Conservation (phyloP, 768 basidiomycete species). For the Tricholoma matsutake region DNA sequence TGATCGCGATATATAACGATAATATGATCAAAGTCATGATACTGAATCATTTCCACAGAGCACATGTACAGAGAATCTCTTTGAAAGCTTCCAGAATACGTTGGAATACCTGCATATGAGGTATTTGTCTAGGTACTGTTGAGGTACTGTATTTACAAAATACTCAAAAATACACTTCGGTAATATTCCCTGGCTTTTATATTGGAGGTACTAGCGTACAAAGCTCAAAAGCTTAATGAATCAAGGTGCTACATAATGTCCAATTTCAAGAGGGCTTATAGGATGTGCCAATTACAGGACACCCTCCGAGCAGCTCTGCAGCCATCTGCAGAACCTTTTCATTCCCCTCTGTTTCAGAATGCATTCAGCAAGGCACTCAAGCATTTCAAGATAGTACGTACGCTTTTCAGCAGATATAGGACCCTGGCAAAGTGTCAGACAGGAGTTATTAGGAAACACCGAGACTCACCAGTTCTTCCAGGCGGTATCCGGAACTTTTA, state of each 20-base stretch:
- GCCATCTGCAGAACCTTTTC: conserved; percentile 41
- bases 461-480: conserved; percentile 39
- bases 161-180: too few species aligned
- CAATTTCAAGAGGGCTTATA: neutral
- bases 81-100: too few species aligned
- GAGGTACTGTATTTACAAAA: too few species aligned
- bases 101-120: too few species aligned
- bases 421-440: conserved; percentile 24
- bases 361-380: neutral
- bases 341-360: conserved; percentile 31
- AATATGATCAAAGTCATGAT: too few species aligned
- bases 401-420: conserved; percentile 35
- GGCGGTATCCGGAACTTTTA: conserved; percentile 37
- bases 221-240: too few species aligned
- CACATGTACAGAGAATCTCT: too few species aligned
- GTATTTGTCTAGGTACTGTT: too few species aligned
- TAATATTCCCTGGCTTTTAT: too few species aligned
- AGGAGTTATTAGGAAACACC: neutral
- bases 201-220: too few species aligned
- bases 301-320: conserved; percentile 35
- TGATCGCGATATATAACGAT: too few species aligned
- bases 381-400: conserved; percentile 15
- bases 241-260: neutral
- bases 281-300: conserved; percentile 28
- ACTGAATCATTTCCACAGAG: too few species aligned